A percentile compares a stretch with the other conserved stretches of the same genome.
Conservation (phyloP, 108 stramenopile species). For the Nitzschia sp. region DNA sequence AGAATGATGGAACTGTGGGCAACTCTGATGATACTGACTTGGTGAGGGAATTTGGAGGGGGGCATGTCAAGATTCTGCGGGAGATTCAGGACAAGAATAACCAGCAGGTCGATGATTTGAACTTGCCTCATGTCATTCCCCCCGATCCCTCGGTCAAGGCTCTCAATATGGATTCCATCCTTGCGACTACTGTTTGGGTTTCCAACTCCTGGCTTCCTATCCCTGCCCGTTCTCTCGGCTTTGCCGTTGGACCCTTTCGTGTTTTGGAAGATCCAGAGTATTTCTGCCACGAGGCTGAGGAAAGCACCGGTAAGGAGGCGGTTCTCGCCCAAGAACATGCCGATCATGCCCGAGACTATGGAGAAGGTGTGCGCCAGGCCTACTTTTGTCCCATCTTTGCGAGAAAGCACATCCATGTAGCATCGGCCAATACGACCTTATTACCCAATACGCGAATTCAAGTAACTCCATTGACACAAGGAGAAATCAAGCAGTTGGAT, state of each 20-base stretch:
- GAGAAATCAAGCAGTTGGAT: constrained; percentile 28
- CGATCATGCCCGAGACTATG: constrained; percentile 49
- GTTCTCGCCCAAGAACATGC: constrained; percentile 11
- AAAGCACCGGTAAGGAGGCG: constrained; percentile 22
- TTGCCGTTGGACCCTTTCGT: constrained; percentile 82
- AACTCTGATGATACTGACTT: too few species aligned
- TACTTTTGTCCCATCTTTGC: constrained; percentile 58
- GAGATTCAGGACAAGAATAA: not conserved
- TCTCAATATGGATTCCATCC: constrained; percentile 40
- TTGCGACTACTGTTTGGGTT: constrained; percentile 66
- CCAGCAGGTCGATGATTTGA: constrained; percentile 13
- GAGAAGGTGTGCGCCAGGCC: constrained; percentile 81
- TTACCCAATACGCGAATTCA: constrained; percentile 34
- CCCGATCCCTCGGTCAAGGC: constrained; percentile 32
- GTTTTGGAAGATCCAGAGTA: constrained; percentile 82
- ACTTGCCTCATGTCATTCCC: constrained; percentile 56
- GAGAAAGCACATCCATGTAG: constrained; percentile 63
- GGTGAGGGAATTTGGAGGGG: constrained; percentile 37
- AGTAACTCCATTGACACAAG: constrained; percentile 19
- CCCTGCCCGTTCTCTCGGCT: constrained; percentile 76
- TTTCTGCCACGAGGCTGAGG: constrained; percentile 41
- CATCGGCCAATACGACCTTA: constrained; percentile 39
- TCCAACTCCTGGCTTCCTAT: constrained; percentile 73
- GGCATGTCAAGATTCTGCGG: constrained; percentile 42
- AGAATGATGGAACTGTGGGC: constrained; percentile 1